These are phyloP conservation scores for Boletus sensibilis DNA, from an alignment of 768 basidiomycete species.

Conservation along the genomic window DNA sequence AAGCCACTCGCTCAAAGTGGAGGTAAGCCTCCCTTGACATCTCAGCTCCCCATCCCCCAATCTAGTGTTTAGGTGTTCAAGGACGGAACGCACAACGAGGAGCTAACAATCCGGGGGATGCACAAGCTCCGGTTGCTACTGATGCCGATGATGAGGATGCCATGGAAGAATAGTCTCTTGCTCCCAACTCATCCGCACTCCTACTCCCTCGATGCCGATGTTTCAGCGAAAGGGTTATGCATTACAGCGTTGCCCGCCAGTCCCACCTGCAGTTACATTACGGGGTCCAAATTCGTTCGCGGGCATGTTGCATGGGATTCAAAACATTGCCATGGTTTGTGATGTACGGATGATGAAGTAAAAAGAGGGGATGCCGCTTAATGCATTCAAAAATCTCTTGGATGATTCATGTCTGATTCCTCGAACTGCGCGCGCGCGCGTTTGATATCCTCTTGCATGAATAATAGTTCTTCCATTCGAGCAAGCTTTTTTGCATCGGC, in stretches of 20 bases:
- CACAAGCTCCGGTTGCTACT: constrained; percentile 31
- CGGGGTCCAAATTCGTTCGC: not conserved
- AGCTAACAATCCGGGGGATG: constrained; percentile 15
- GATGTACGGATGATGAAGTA: not conserved
- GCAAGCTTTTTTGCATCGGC: constrained; percentile 93
- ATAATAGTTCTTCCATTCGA: constrained; percentile 86
- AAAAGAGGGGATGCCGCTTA: not conserved
- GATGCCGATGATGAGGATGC: constrained; percentile 44
- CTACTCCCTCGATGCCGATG: not conserved
- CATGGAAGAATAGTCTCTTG: constrained; percentile 62
- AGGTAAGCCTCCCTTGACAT: constrained; percentile 42
- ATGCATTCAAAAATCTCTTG: constrained; percentile 43
- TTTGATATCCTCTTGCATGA: constrained; percentile 94
- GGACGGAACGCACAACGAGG: constrained; percentile 41
- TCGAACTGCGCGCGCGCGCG: constrained; percentile 81
- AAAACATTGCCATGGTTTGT: constrained; percentile 5
- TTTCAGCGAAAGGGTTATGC: not conserved
- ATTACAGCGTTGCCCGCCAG: not conserved
- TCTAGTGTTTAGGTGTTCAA: constrained; percentile 46
- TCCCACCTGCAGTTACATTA: not conserved
- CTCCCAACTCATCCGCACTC: not conserved
- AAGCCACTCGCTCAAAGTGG: constrained; percentile 76
- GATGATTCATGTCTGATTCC: constrained; percentile 47
- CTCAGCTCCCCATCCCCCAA: constrained; percentile 1
- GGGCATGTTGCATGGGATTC: not conserved